phyloP scores from a whole-genome alignment of 2,329 filamentous ascomycete genomes.

The Colletotrichum lupini region DNA sequence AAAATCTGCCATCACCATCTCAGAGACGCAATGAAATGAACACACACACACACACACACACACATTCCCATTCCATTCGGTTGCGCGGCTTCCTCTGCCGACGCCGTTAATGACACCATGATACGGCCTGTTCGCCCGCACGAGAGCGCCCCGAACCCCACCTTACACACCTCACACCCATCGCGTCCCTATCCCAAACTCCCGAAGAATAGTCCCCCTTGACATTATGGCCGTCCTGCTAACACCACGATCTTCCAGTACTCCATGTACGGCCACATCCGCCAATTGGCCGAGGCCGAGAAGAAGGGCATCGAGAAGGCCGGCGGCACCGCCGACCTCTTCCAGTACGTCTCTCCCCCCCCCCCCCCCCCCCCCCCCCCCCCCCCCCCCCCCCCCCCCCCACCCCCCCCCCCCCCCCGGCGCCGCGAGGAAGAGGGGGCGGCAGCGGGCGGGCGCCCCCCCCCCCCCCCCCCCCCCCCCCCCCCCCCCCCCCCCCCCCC shows the following conservation, averaged over 20 bases:
- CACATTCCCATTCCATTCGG: background rate
- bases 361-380: too few species aligned
- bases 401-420: too few species aligned
- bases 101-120: background rate
- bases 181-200: background rate
- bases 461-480: too few species aligned
- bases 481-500: too few species aligned
- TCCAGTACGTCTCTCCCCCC: conserved; percentile 68
- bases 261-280: conserved; percentile 94
- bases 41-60: too few species aligned
- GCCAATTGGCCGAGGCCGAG: conserved; percentile 86
- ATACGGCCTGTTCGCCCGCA: background rate
- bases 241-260: conserved; percentile 67
- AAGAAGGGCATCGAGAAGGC: conserved; percentile 89
- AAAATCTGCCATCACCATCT: background rate
- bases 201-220: conserved; percentile 2
- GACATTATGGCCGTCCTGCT: conserved; percentile 1
- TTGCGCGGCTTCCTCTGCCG: background rate
- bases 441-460: too few species aligned
- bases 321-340: conserved; percentile 84
- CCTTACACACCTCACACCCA: background rate
- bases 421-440: too few species aligned
- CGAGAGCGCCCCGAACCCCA: conserved; percentile 3
- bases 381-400: too few species aligned
- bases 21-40: too few species aligned